A percentile compares a stretch with the other conserved stretches of the same genome.
Conservation (phyloP, 2,329 filamentous ascomycete genomes). For the Ascosphaera aggregata region DNA sequence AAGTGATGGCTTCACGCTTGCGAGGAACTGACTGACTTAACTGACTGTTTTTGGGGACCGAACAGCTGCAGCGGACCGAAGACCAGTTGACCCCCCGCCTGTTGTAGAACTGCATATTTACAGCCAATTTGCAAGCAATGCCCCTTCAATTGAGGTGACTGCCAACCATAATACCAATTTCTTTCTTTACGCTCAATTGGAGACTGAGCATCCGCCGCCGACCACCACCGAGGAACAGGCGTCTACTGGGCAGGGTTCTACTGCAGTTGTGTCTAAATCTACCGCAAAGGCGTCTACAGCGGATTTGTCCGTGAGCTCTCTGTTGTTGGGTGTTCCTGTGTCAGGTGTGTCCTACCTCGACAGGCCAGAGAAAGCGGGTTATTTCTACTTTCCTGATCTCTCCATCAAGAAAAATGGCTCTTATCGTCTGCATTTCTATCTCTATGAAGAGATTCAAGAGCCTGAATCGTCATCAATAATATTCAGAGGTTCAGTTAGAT, state of each 20-base stretch:
- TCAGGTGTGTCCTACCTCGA: conserved; percentile 93
- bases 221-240: background rate
- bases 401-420: conserved; percentile 89
- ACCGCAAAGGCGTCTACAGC: too few relatives aligned
- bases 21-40: too few relatives aligned
- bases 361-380: conserved; percentile 54
- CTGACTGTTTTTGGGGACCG: too few relatives aligned
- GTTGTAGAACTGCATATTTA: conserved; percentile 79
- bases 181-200: conserved; percentile 84
- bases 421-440: conserved; percentile 74
- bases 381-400: conserved; percentile 94
- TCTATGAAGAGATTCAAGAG: conserved; percentile 87
- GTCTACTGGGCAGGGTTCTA: too few relatives aligned
- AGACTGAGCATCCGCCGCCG: conserved; percentile 43
- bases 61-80: conserved; percentile 59
- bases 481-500: conserved; percentile 78
- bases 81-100: conserved; percentile 82
- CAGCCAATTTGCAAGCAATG: conserved; percentile 35
- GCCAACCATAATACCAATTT: conserved; percentile 92
- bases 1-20: conserved; percentile 15
- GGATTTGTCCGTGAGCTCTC: conserved; percentile 54
- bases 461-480: too few relatives aligned
- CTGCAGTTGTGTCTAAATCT: too few relatives aligned
- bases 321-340: conserved; percentile 82
- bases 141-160: conserved; percentile 47